Base-by-base conservation (phyloP, 2,329 filamentous ascomycete species). In the Fusarium irregulare region DNA sequence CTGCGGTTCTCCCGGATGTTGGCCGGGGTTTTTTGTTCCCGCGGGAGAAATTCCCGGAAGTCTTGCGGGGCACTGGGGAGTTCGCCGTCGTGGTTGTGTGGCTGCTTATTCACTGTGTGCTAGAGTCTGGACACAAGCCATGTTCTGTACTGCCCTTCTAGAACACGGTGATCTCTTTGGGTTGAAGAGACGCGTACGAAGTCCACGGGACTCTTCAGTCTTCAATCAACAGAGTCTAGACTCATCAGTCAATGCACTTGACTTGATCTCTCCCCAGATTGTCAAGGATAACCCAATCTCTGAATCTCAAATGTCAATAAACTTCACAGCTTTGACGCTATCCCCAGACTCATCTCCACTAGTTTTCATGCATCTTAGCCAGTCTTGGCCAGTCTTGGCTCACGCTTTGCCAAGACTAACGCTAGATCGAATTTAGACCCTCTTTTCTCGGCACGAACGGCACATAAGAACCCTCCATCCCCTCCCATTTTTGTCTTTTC, bases 401-500 rank as follows among this genome's bases (percentile, higher is more conserved):
- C 16, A 23, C 20, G 5, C 32, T 41, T 47, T 40, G 60, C 60
- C 60, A 63, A 63, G 60, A 48, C 48, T 7, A 20, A 42, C 7
- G 1, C 20, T 46, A 56, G 48, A 63, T 42, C 10, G 0, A 4
- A 6, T 28, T 3, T 23, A 23, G 47, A 4, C 7, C 60, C 60
- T 32, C 47, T 56, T 63, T 63, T 63, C 58, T 63, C 60, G 60
- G 60, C 58, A 48, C 60, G 7, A 63, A 63, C 60, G 60, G 60
- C 60, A 63, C 60, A 63, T 63, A 63, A 63, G 60, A 56, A 63
- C 32, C 60, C 48, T 10, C 34, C 10, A 34, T n/a, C 28, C 27
- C 42, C 41, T 58, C 40, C 40, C 42, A 9, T 28, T 23, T 23
- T 37, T 37, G 11, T 8, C 8, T 25, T n/a, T 14, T 20, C 49